Evolutionary conservation across 768 basidiomycete genomes (phyloP).

Genomic region (Podaxis sp.): DNA sequence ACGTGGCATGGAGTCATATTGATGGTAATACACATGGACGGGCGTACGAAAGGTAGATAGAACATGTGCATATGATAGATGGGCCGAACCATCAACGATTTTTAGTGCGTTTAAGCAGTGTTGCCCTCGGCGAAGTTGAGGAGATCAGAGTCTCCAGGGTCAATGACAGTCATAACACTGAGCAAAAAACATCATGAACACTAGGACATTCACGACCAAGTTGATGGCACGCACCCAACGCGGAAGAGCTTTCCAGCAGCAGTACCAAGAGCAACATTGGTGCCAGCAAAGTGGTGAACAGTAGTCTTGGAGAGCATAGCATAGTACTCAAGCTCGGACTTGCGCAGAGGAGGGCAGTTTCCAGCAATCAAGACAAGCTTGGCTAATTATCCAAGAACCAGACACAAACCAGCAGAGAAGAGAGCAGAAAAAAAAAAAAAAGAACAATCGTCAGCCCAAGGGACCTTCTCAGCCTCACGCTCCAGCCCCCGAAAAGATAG

Average conservation of each 20-base stretch:
- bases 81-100: background rate
- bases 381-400: conserved; percentile 47
- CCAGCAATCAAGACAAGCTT: conserved; percentile 98
- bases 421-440: conserved; percentile 21
- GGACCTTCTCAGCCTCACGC: conserved; percentile 99
- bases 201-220: background rate
- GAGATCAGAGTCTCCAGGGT: conserved; percentile 96
- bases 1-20: conserved; percentile 1
- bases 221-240: conserved; percentile 64
- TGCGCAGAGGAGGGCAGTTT: conserved; percentile 98
- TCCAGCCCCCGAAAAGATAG: conserved; percentile 87
- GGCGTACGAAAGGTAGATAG: conserved; percentile 2
- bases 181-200: conserved; percentile 82
- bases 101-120: conserved; percentile 46
- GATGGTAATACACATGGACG: conserved; percentile 11
- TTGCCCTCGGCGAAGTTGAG: conserved; percentile 81
- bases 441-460: conserved; percentile 61
- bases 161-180: conserved; percentile 96
- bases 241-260: conserved; percentile 99
- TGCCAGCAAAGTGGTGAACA: conserved; percentile 97
- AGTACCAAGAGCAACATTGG: conserved; percentile 97
- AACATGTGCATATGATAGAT: background rate
- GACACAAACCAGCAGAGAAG: conserved; percentile 2
- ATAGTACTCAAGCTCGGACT: conserved; percentile 99
- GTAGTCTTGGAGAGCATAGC: conserved; percentile 99